Percentiles rank a stretch among this genome's conserved stretches.
Evolutionary conservation across 148 eudicot species (phyloP).

Genomic region (Diospyros kaki): DNA sequence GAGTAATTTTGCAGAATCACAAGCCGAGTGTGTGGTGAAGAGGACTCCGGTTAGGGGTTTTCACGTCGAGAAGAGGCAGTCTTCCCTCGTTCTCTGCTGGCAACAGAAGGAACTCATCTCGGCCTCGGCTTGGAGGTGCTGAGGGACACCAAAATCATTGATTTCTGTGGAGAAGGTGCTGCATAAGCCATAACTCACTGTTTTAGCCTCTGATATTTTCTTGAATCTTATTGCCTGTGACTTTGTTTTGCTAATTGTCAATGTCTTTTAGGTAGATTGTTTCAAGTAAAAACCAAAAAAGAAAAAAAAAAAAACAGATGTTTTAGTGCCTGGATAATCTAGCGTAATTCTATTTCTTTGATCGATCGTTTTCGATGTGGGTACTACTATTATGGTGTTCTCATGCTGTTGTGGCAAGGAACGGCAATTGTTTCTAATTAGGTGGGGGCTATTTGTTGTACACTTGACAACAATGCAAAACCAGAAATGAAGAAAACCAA

Average conservation of each 20-base stretch:
- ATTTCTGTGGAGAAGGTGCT: not conserved
- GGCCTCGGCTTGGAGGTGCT: slow-evolving; percentile 92
- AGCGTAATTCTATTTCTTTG: slow-evolving; percentile 16
- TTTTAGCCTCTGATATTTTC: slow-evolving; percentile 5
- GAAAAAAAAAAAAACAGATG: slow-evolving; percentile 14
- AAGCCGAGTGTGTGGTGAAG: slow-evolving; percentile 83
- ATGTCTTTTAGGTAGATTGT: slow-evolving; percentile 20
- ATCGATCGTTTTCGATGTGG: slow-evolving; percentile 15
- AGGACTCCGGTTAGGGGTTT: slow-evolving; percentile 78
- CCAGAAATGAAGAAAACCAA: slow-evolving; percentile 19
- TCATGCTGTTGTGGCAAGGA: slow-evolving; percentile 2
- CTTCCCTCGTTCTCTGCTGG: slow-evolving; percentile 83
- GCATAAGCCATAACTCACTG: slow-evolving; percentile 5
- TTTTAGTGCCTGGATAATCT: slow-evolving; percentile 20
- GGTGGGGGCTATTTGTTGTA: slow-evolving; percentile 27
- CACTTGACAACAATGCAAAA: slow-evolving; percentile 19
- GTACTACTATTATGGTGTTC: slow-evolving; percentile 21
- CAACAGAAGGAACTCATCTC: slow-evolving; percentile 78
- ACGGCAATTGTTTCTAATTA: slow-evolving; percentile 14
- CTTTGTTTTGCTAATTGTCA: slow-evolving; percentile 13
- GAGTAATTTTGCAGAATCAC: slow-evolving; percentile 83
- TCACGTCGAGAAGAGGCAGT: slow-evolving; percentile 77
- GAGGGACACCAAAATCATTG: slow-evolving; percentile 1
- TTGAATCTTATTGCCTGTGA: slow-evolving; percentile 17
- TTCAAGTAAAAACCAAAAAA: not conserved